These are phyloP conservation scores for Kwoniella europaea DNA, from an alignment of 768 basidiomycete genomes.

Conservation along the genomic window DNA sequence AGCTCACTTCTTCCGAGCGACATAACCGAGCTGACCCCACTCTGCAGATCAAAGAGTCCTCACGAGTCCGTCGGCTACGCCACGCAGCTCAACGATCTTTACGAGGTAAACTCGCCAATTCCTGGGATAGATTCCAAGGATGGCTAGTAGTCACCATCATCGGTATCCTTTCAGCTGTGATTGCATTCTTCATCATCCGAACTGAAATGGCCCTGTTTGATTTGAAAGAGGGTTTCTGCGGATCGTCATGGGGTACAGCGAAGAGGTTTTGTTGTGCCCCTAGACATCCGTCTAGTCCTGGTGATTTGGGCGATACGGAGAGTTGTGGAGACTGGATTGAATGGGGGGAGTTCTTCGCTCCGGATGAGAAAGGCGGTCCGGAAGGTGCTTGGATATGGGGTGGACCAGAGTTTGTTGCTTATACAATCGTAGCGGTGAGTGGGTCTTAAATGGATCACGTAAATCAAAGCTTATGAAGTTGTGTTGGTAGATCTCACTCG, in stretches of 20 bases:
- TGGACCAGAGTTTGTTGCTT: conserved; percentile 70
- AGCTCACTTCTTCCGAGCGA: conserved; percentile 30
- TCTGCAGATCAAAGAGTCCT: conserved; percentile 81
- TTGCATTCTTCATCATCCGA: conserved; percentile 84
- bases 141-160: conserved; percentile 89
- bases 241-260: conserved; percentile 70
- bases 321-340: conserved; percentile 72
- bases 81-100: conserved; percentile 64
- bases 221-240: conserved; percentile 88
- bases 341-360: conserved; percentile 70
- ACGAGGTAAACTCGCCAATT: conserved; percentile 68
- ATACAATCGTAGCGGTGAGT: conserved; percentile 77
- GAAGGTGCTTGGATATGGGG: conserved; percentile 57
- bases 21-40: conserved; percentile 23
- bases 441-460: not conserved
- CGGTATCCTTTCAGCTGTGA: conserved; percentile 76
- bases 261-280: conserved; percentile 80
- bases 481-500: conserved; percentile 68
- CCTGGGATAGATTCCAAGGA: conserved; percentile 77
- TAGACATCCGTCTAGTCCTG: conserved; percentile 24
- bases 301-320: conserved; percentile 50
- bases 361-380: conserved; percentile 53
- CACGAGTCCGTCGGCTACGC: conserved; percentile 74
- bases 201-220: conserved; percentile 90
- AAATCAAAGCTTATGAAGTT: not conserved